These are phyloP conservation scores for Dipsacomyces acuminosporus DNA, from an alignment of 371 early-diverging fungal genomes.

Conservation along the genomic window DNA sequence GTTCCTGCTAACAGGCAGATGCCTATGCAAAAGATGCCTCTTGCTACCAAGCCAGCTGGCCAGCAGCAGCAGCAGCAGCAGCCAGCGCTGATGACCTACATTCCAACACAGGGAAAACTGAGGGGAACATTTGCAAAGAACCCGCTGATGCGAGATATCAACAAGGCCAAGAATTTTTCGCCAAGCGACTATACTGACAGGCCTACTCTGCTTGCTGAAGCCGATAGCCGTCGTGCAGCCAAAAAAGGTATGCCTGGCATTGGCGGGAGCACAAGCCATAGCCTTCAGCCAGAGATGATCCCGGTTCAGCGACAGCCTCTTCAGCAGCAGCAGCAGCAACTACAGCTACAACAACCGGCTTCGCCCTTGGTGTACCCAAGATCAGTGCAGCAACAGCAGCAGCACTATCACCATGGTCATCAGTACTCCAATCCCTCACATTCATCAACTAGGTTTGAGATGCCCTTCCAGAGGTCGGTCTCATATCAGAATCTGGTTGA, in stretches of 20 bases:
- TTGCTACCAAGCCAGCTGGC: neutral
- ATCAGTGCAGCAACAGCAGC: constrained; percentile 7
- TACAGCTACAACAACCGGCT: constrained; percentile 2
- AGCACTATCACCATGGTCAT: neutral
- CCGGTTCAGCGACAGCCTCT: constrained; percentile 4
- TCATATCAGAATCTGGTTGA: neutral
- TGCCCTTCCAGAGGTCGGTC: neutral
- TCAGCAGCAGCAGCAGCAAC: constrained; percentile 3
- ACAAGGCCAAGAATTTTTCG: constrained; percentile 37
- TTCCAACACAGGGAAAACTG: constrained; percentile 11
- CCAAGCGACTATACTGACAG: constrained; percentile 30
- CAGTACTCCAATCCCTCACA: neutral
- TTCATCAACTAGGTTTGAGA: neutral
- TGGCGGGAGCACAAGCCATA: constrained; percentile 36
- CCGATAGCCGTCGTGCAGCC: constrained; percentile 30
- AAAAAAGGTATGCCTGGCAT: constrained; percentile 39
- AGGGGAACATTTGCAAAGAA: constrained; percentile 25
- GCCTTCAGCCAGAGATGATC: constrained; percentile 25
- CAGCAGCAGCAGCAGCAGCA: too few relatives aligned
- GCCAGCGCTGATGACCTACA: constrained; percentile 26
- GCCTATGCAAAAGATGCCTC: neutral
- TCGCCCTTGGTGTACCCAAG: too few relatives aligned
- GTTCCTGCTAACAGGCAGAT: neutral
- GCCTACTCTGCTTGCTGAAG: constrained; percentile 42
- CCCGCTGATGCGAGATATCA: constrained; percentile 43